Conservation (phyloP, 1,284 basidiomycete species). For the Rhodotorula sp. region DNA sequence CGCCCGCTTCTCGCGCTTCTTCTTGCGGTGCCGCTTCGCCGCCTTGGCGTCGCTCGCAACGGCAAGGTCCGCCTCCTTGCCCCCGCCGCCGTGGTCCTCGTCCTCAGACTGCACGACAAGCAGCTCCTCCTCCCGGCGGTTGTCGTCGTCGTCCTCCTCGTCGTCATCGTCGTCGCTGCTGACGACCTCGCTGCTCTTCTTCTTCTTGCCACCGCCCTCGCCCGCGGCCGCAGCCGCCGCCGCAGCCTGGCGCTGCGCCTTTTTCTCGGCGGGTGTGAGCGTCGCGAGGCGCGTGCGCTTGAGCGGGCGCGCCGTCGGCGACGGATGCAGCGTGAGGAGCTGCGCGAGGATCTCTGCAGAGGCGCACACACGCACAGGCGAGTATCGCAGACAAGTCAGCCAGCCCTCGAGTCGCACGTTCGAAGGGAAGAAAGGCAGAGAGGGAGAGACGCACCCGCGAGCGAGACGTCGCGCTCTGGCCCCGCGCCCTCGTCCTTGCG, state of each 20-base stretch:
- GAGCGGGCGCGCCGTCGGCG: not conserved
- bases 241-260: not conserved
- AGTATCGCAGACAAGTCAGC: too few species aligned
- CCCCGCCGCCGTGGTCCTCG: too few species aligned
- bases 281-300: conserved; percentile 1
- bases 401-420: not conserved
- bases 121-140: too few species aligned
- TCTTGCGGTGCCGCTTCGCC: too few species aligned
- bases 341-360: not conserved
- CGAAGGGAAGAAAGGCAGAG: not conserved
- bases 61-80: too few species aligned
- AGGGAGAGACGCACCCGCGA: not conserved
- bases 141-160: too few species aligned
- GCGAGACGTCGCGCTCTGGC: not conserved
- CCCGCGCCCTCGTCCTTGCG: not conserved
- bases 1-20: too few species aligned
- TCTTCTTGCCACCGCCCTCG: not conserved
- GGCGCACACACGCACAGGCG: too few species aligned
- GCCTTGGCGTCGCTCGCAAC: too few species aligned
- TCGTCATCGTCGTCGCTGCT: too few species aligned
- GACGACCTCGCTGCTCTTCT: too few species aligned
- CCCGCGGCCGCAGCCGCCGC: not conserved
- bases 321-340: conserved; percentile 1
- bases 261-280: not conserved
- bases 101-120: too few species aligned